These are phyloP conservation scores for Cadophora malorum DNA, from an alignment of 2,329 filamentous ascomycete species.

Conservation along the genomic window DNA sequence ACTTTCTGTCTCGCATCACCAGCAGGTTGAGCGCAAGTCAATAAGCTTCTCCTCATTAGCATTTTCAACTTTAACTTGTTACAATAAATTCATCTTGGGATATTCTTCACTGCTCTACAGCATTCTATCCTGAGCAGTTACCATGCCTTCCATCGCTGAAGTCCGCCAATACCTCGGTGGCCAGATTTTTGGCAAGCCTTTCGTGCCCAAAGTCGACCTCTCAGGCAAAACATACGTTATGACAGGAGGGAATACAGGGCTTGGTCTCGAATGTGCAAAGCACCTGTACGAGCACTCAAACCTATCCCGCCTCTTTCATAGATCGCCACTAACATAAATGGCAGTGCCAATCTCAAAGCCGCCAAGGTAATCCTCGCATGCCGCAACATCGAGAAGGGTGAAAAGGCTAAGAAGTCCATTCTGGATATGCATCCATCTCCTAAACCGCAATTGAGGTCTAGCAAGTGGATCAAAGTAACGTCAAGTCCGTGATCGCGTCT, in stretches of 20 bases:
- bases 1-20: not conserved
- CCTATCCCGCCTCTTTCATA: not conserved
- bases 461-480: slow-evolving; percentile 14
- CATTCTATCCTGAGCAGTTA: not conserved
- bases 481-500: slow-evolving; percentile 15
- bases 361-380: slow-evolving; percentile 16
- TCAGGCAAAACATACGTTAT: slow-evolving; percentile 7
- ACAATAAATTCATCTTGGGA: no score
- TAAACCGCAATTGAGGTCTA: not conserved
- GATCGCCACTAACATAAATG: not conserved
- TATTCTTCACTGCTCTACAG: no score
- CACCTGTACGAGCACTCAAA: not conserved
- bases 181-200: slow-evolving; percentile 16
- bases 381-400: slow-evolving; percentile 11
- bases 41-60: not conserved
- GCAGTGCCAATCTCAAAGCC: not conserved
- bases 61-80: no score
- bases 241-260: slow-evolving; percentile 17
- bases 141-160: slow-evolving; percentile 16
- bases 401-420: slow-evolving; percentile 1
- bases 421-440: not conserved
- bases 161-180: slow-evolving; percentile 12
- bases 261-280: slow-evolving; percentile 16
- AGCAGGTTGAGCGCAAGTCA: not conserved
- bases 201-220: slow-evolving; percentile 2